phyloP scores from a whole-genome alignment of 2,329 filamentous ascomycete genomes.

The Coniochaeta sp. region DNA sequence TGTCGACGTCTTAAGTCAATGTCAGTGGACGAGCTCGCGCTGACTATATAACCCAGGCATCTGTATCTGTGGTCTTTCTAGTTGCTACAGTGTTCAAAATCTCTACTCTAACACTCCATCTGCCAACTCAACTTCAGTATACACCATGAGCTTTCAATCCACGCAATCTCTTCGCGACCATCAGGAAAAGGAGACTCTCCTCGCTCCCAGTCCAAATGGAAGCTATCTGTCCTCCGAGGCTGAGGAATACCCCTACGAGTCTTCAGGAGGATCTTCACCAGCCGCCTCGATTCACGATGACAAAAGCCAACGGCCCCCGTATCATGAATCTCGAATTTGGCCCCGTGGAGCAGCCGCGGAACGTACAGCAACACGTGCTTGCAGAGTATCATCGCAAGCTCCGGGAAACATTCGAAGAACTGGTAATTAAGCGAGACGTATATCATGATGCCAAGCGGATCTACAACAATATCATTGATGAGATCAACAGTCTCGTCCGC shows the following conservation, averaged over 20 bases:
- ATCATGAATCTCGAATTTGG: not conserved
- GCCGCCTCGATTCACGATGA: not conserved
- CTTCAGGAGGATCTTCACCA: not conserved
- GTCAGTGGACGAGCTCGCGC: too few species aligned
- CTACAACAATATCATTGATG: not conserved
- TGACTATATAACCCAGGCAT: too few species aligned
- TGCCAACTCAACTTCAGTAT: not conserved
- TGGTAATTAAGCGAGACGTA: not conserved
- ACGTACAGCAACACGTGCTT: not conserved
- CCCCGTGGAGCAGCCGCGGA: not conserved
- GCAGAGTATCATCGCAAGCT: not conserved
- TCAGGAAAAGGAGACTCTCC: not conserved
- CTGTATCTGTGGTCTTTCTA: too few species aligned
- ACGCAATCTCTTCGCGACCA: not conserved
- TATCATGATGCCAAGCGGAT: not conserved
- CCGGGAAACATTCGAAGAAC: not conserved
- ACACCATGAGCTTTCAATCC: not conserved
- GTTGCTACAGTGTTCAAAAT: too few species aligned
- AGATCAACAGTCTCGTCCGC: not conserved
- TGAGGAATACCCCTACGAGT: not conserved
- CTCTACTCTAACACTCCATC: too few species aligned
- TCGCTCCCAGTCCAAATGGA: not conserved
- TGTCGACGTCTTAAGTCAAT: too few species aligned
- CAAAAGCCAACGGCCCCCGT: not conserved
- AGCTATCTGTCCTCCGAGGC: not conserved